Base-by-base conservation (phyloP, 495 filamentous ascomycete genomes). In the Hypoxylon crocopeplum region DNA sequence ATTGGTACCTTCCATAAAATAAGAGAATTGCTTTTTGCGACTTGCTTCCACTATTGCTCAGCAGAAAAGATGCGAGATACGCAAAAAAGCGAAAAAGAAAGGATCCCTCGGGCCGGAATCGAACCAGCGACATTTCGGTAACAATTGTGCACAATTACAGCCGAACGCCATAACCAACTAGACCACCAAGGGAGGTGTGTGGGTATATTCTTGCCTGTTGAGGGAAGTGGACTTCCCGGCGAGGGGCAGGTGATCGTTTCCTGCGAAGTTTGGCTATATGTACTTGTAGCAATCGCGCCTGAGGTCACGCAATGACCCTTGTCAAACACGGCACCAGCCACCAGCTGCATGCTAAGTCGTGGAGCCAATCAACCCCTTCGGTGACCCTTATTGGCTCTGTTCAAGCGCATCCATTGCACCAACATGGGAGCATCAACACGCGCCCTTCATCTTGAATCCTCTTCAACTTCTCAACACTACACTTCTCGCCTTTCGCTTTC, bases 121-220 rank as follows among this genome's bases (percentile, higher is more conserved):
- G 52, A 57, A 44, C 41, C 47, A 52, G 42, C 55, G 54, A 60
- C 56, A 59, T 64, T 67, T 60, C 64, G 50, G 55, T 63, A 56
- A 57, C 49, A 64, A 68, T 56, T 36, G 29, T 38, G 24, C 10
- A 20, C 48, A 56, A 59, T 60, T 65, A 59, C 60, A 59, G 54
- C 50, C 40, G 56, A 61, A 54, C 27, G 55, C 37, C 38, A 48
- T 58, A 60, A 68, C 67, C 74, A 75, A 51, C 70, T 67, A 60
- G 41, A 64, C 61, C 55, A 64, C 61, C 61, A 64, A 64, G 61
- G 61, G 60, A n/a, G 20, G 40, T 13, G 3, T 13, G 15, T 30
- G 39, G 50, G 5, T n/a, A 12, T 33, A 46, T 29, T 33, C 40
- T 34, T 53, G 38, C 29, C 30, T 51, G 32, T 21, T 34, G 34